Base-by-base conservation (phyloP, 768 basidiomycete genomes). In the Wakefieldia striispora region DNA sequence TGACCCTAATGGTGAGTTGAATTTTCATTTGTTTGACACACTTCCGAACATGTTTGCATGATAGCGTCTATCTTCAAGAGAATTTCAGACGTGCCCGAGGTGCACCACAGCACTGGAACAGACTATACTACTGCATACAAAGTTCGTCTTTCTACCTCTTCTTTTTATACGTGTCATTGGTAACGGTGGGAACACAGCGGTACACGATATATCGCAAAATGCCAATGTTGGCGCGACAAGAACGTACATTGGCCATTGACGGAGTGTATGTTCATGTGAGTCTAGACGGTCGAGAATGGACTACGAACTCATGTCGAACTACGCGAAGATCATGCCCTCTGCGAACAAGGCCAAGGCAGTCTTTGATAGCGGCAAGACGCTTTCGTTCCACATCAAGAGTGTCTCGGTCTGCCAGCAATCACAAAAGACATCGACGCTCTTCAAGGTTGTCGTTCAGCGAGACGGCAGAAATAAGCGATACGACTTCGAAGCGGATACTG, bases 401-500 rank as follows among this genome's bases (percentile, higher is more conserved):
- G 83, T 99, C 37, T 80, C 82, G 27, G 81, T 85, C 40, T 91
- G 90, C 63, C 89, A 90, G 54, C 86, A 95, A 62, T 85, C 85
- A 1, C 78, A 82, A 40, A 92, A 94, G 66, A 81, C 81, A 12
- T 84, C 86, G 24, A 79, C 88, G 1, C 79, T 82, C 33, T 95
- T 99, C 80, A 95, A 95, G 75, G 78, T 98, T 17, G 81, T 95
- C 27, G 80, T 98, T 12, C 86, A 82, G 62, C 74, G 88, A 54
- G 79, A 81, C 33, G 78, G 79, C 37, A 77, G 82, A 36, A 87
- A 85, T 57, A 99, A 98, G 75, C 77, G 93, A 34, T 98, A 97
- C 64, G 95, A 98, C 60, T 97, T 97, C 64, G 97, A 99, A 70
- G 95, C 94, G 0, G 95, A 95, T 68, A 92, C 73, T 56, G 77